Evolutionary conservation across 2,329 filamentous ascomycete genomes (phyloP).

Genomic region (Alternaria metachromatica): DNA sequence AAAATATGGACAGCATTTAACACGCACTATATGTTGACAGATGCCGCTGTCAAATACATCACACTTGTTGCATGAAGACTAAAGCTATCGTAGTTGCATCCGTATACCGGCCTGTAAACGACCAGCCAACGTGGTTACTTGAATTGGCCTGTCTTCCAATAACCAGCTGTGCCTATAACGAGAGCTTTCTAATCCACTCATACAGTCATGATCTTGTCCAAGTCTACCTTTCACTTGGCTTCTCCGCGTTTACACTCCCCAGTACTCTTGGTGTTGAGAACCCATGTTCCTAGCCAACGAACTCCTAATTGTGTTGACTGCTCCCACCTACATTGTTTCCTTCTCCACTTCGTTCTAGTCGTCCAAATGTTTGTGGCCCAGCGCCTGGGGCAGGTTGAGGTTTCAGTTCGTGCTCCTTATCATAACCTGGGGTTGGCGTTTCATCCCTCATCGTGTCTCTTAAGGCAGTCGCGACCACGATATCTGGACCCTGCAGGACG

Average conservation of each 20-base stretch:
- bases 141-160: neutral
- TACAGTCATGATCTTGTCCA: neutral
- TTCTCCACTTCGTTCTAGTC: neutral
- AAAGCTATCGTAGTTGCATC: neutral
- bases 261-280: neutral
- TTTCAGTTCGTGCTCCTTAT: constrained; percentile 30
- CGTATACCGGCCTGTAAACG: neutral
- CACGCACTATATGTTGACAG: neutral
- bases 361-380: constrained; percentile 3
- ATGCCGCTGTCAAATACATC: neutral
- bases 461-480: constrained; percentile 14
- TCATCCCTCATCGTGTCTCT: constrained; percentile 25
- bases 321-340: neutral
- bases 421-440: constrained; percentile 20
- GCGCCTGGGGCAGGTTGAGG: constrained; percentile 21
- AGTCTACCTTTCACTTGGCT: neutral
- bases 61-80: neutral
- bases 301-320: neutral
- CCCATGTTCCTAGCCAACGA: neutral
- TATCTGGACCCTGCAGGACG: constrained; percentile 9
- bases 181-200: neutral
- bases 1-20: neutral
- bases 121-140: neutral
- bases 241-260: neutral
- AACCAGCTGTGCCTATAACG: neutral